Conservation (phyloP, 805 yeast genomes). For the Saturnispora serradocipensis region DNA sequence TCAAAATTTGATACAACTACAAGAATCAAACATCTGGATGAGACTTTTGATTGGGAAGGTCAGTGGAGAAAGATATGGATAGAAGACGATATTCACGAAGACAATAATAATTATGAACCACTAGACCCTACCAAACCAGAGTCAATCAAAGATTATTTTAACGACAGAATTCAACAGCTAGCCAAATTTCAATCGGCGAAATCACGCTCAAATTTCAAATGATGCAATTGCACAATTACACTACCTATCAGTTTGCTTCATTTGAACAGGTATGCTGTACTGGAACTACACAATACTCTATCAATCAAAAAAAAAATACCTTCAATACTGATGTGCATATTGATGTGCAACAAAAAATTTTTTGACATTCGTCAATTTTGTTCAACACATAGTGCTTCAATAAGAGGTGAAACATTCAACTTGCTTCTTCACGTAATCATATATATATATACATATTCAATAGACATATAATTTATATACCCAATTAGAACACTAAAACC, state of each 20-base stretch:
- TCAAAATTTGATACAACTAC: not conserved
- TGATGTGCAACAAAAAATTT: not conserved
- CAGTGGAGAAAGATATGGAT: not conserved
- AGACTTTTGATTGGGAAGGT: slow-evolving; percentile 3
- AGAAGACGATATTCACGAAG: not conserved
- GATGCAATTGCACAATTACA: not conserved
- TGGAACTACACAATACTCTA: not conserved
- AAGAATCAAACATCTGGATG: slow-evolving; percentile 2
- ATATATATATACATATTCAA: no score
- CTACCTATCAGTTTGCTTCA: no score
- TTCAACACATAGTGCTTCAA: not conserved
- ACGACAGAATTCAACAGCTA: not conserved
- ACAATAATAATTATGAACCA: not conserved
- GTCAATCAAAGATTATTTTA: not conserved
- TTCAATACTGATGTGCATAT: not conserved
- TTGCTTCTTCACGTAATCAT: not conserved
- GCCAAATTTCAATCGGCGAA: not conserved
- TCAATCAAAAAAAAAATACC: no score
- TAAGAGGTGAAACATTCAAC: not conserved
- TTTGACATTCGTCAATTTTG: not conserved
- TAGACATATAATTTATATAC: not conserved
- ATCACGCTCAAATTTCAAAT: not conserved
- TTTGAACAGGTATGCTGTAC: not conserved
- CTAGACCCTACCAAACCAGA: not conserved
- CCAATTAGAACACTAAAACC: not conserved